Evolutionary conservation across 2,329 filamentous ascomycete species (phyloP).

Genomic region (Fusarium sp.): DNA sequence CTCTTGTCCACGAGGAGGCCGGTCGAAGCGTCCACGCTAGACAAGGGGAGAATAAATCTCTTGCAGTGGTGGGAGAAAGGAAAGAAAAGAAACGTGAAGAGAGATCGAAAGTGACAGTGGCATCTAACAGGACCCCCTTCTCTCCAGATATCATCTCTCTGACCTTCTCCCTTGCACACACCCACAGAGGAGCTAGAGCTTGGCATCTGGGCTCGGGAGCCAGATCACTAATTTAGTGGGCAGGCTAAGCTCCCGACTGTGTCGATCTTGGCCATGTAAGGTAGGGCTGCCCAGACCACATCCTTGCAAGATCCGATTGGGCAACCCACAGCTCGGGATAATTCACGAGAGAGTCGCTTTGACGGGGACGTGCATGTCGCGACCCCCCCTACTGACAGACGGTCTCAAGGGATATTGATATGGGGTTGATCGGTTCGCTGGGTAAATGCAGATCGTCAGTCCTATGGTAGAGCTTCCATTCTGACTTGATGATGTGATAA

Average conservation of each 20-base stretch:
- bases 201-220: conserved; percentile 17
- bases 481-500: background rate
- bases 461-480: background rate
- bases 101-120: background rate
- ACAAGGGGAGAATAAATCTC: conserved; percentile 7
- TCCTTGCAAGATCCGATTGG: conserved; percentile 23
- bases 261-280: conserved; percentile 29
- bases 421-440: background rate
- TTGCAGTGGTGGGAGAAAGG: conserved; percentile 8
- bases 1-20: conserved; percentile 3
- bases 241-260: conserved; percentile 17
- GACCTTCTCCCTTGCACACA: conserved; percentile 18
- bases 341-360: background rate
- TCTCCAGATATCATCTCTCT: background rate
- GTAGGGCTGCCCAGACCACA: conserved; percentile 14
- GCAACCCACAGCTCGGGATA: conserved; percentile 27
- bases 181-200: background rate
- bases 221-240: conserved; percentile 13
- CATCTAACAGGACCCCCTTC: background rate
- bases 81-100: background rate
- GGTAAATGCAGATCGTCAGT: conserved; percentile 21
- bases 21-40: conserved; percentile 4
- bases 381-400: background rate
- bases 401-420: background rate
- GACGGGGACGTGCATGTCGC: conserved; percentile 17